Base-by-base conservation (phyloP, 441 rosid species). In the Gossypium aridum region DNA sequence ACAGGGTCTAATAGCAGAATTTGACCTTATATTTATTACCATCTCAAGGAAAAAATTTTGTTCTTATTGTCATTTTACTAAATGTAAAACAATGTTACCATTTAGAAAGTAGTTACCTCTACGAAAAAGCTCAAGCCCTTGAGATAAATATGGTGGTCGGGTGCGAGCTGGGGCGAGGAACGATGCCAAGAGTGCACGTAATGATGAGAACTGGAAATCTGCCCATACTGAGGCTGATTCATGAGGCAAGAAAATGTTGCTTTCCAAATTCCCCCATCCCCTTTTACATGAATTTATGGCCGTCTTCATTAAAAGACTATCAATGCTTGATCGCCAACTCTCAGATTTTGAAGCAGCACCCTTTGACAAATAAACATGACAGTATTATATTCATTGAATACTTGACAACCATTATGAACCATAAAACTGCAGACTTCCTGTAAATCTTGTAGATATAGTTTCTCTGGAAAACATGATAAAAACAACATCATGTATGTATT, bases 201-300 rank as follows among this genome's bases (percentile, higher is more conserved):
- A 86, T 55, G 94, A 88, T 70, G 96, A 88, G 74, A 90, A 83
- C 84, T 87, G 95, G 75, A 90, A 85, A 86, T 88, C 90, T 78
- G 85, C 85, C 62, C 31, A 79, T 68, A 62, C 64, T 16, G 79
- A 51, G 10, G 80, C 25, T 7, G 79, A 82, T 68, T 76, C 84
- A 76, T 78, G 45, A n/a, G 83, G 81, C 67, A 79, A 64, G 68
- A 78, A 81, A 45, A 62, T 54, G 65, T 72, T 79, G 64, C 62
- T 85, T 82, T 78, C 88, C 75, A 79, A 84, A 80, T 66, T 78
- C 43, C 83, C 82, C 88, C 90, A 89, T 67, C 84, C 86, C 43
- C 78, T 85, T 75, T 83, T 85, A 83, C 86, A 83, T 72, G 85
- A 83, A 79, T n/a, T n/a, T 62, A 17, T 62, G 34, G 66, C 66